Evolutionary conservation across 116 monocot species (phyloP).

Genomic region (Papilionanthe hybrid): DNA sequence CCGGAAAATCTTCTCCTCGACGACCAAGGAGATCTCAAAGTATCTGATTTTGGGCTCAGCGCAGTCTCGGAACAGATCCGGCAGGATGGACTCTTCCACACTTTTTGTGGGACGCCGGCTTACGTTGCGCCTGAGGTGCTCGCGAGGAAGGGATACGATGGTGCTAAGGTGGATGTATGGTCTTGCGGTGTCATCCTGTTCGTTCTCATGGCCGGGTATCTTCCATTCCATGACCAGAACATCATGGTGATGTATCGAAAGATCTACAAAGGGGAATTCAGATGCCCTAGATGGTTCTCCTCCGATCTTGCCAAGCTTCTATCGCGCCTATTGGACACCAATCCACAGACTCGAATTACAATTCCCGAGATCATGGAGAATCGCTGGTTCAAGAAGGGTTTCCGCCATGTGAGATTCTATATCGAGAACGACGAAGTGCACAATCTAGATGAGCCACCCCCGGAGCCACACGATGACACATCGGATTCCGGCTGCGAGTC

Average conservation of each 20-base stretch:
- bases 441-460: not conserved
- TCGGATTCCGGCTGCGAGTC: not conserved
- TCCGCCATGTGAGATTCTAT: conserved; percentile 23
- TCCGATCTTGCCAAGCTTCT: conserved; percentile 38
- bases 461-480: not conserved
- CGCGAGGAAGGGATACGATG: conserved; percentile 48
- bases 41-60: conserved; percentile 75
- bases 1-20: conserved; percentile 80
- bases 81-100: conserved; percentile 9
- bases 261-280: conserved; percentile 60
- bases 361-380: conserved; percentile 56
- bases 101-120: conserved; percentile 8
- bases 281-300: conserved; percentile 75
- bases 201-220: conserved; percentile 57
- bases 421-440: conserved; percentile 26
- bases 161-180: conserved; percentile 65
- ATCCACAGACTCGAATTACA: conserved; percentile 44
- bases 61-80: conserved; percentile 37
- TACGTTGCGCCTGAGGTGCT: conserved; percentile 11
- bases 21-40: conserved; percentile 66
- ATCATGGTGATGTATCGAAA: conserved; percentile 69
- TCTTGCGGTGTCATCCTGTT: conserved; percentile 68
- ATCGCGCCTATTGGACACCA: conserved; percentile 49
- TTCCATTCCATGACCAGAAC: conserved; percentile 59
- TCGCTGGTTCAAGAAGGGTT: conserved; percentile 55